phyloP scores from a whole-genome alignment of 805 yeast genomes.

The Blastobotrys attinorum region DNA sequence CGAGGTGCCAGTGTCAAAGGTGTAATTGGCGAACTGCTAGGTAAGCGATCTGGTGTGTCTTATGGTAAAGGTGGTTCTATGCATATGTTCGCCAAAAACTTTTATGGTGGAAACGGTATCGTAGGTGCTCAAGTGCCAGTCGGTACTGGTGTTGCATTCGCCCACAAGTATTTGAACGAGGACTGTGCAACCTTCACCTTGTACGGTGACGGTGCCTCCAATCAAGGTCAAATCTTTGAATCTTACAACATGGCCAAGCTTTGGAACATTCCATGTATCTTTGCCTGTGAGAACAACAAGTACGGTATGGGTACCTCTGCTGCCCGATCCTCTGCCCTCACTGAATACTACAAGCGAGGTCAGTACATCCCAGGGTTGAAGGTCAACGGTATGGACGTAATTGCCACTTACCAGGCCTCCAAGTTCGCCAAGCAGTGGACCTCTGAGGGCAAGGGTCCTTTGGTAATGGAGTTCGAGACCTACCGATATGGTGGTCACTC shows the following conservation, averaged over 20 bases:
- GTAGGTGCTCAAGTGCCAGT: conserved; percentile 99
- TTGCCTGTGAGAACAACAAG: conserved; percentile 97
- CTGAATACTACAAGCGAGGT: conserved; percentile 97
- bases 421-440: conserved; percentile 97
- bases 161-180: conserved; percentile 81
- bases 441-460: conserved; percentile 88
- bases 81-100: conserved; percentile 95
- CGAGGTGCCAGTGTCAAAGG: conserved; percentile 89
- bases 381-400: conserved; percentile 97
- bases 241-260: conserved; percentile 98
- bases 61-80: conserved; percentile 99
- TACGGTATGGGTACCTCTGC: conserved; percentile 99
- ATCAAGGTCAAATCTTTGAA: conserved; percentile 99
- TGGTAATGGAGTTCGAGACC: conserved; percentile 94
- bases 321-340: conserved; percentile 90
- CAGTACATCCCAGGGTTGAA: conserved; percentile 98
- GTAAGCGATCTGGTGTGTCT: conserved; percentile 90
- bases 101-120: conserved; percentile 99
- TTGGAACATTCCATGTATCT: conserved; percentile 92
- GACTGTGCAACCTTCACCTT: conserved; percentile 72
- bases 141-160: conserved; percentile 97
- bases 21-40: conserved; percentile 94
- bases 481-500: conserved; percentile 99
- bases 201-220: conserved; percentile 99
- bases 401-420: conserved; percentile 93